phyloP scores from a whole-genome alignment of 208 protist species.

The Acanthamoeba triangularis region DNA sequence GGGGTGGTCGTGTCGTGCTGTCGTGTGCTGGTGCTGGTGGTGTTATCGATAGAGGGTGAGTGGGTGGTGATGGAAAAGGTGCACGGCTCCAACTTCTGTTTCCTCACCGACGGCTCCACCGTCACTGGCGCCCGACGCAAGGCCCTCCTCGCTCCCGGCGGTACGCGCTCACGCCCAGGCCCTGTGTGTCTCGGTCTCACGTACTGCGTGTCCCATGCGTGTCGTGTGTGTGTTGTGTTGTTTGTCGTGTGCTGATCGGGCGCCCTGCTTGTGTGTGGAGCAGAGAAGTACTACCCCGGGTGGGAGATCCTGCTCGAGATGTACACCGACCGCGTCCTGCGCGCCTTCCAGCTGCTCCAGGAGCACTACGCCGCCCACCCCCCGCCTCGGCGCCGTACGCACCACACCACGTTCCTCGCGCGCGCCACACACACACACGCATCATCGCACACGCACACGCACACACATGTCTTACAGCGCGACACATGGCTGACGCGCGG shows the following conservation, averaged over 20 bases:
- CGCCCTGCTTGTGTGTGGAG: neutral
- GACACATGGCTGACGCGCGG: neutral
- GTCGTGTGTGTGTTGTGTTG: neutral
- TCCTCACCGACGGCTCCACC: slow-evolving; percentile 22
- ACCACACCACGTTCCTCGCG: neutral
- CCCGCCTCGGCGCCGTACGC: neutral
- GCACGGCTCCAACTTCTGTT: slow-evolving; percentile 44
- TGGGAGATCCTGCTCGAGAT: neutral
- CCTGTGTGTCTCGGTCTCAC: no score
- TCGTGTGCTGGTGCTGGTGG: neutral
- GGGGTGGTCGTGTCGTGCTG: neutral
- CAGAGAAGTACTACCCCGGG: slow-evolving; percentile 3
- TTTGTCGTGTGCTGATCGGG: neutral
- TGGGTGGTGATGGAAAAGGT: slow-evolving; percentile 54
- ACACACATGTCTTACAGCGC: no score
- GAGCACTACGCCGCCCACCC: neutral
- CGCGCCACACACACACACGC: neutral
- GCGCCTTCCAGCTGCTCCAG: neutral
- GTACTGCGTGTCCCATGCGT: neutral
- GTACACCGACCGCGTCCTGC: neutral
- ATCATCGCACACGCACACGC: neutral
- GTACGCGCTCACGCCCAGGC: neutral
- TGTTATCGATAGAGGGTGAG: neutral
- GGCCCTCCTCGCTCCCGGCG: slow-evolving; percentile 8
- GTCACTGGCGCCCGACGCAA: neutral